Percentiles rank a stretch among this genome's conserved stretches.
Evolutionary conservation across 768 basidiomycete species (phyloP).

Genomic region (Fomitopsis serialis): DNA sequence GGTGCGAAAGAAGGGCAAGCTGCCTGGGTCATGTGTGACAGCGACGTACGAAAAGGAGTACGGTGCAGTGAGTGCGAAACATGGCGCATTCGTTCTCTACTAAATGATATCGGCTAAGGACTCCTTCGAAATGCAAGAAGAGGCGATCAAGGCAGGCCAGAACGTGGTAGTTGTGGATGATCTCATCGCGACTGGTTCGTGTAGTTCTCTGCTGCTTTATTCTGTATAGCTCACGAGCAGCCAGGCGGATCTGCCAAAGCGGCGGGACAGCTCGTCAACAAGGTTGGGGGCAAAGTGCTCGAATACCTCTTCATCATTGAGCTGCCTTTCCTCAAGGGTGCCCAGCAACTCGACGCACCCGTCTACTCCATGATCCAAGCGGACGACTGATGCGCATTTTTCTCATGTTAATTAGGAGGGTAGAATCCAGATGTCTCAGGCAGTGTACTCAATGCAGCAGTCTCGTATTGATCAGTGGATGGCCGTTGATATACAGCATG

Average conservation of each 20-base stretch:
- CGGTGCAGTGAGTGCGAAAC: constrained; percentile 52
- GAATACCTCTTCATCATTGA: constrained; percentile 97
- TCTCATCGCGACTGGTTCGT: constrained; percentile 87
- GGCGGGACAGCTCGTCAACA: constrained; percentile 81
- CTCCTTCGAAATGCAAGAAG: constrained; percentile 92
- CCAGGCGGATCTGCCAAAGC: constrained; percentile 90
- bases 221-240: not conserved
- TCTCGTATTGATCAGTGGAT: constrained; percentile 72
- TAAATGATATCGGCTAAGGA: constrained; percentile 46
- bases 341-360: constrained; percentile 77
- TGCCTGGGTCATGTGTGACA: constrained; percentile 80
- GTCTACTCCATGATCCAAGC: constrained; percentile 83
- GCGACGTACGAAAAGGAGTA: constrained; percentile 91
- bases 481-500: constrained; percentile 72
- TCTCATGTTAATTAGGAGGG: too few species aligned
- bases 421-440: not conserved
- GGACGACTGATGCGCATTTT: constrained; percentile 42
- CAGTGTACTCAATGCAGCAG: constrained; percentile 26
- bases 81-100: not conserved
- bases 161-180: constrained; percentile 89
- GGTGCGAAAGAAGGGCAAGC: constrained; percentile 88
- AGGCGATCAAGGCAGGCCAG: constrained; percentile 77
- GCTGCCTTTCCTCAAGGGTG: constrained; percentile 67
- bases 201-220: not conserved
- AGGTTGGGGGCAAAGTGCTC: constrained; percentile 78